A percentile compares a stretch with the other conserved stretches of the same genome.
These are phyloP conservation scores for Thermoascus crustaceus DNA, from an alignment of 2,329 filamentous ascomycete genomes.

Conservation along the genomic window DNA sequence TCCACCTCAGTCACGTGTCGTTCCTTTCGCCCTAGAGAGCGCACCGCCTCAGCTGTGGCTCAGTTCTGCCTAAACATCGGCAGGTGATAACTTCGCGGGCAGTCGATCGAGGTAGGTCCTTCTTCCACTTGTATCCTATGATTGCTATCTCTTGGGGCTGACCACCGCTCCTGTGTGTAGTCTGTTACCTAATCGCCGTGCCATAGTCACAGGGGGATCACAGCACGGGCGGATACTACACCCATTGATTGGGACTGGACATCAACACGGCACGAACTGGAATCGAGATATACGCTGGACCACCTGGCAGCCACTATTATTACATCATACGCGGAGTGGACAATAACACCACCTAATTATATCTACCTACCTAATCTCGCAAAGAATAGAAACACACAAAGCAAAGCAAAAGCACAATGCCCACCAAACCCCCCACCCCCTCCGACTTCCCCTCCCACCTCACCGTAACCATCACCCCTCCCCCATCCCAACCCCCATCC, in stretches of 20 bases:
- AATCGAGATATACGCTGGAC: no score
- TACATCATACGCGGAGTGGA: not conserved
- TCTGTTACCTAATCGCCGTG: no score
- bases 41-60: conserved; percentile 1
- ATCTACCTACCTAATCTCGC: not conserved
- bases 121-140: not conserved
- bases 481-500: conserved; percentile 30
- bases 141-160: not conserved
- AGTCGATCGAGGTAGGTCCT: not conserved
- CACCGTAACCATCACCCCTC: conserved; percentile 32
- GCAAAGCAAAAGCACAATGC: conserved; percentile 15
- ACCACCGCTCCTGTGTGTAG: no score
- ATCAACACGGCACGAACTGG: no score
- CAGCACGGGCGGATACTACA: no score
- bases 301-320: not conserved
- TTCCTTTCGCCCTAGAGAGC: not conserved
- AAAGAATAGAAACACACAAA: conserved; percentile 3
- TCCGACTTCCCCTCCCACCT: conserved; percentile 41
- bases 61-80: not conserved
- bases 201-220: no score
- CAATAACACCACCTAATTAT: not conserved
- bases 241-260: no score
- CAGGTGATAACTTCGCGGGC: not conserved
- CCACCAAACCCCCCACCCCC: conserved; percentile 29
- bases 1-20: not conserved